These are phyloP conservation scores for Cornus controversa DNA, from an alignment of 148 eudicot species.

Conservation along the genomic window DNA sequence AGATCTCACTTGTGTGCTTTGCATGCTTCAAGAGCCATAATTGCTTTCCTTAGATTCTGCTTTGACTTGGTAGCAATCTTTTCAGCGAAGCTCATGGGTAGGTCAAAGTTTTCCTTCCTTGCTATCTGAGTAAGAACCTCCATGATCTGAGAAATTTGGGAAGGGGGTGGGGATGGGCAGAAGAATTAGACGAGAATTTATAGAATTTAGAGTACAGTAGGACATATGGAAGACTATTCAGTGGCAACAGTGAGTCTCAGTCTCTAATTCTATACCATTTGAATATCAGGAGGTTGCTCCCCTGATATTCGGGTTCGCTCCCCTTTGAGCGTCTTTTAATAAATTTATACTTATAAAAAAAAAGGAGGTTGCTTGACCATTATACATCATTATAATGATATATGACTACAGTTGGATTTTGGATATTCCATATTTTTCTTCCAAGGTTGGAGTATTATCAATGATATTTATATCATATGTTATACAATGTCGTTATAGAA, in stretches of 20 bases:
- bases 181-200: neutral
- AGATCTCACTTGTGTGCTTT: slow-evolving; percentile 41
- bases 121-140: slow-evolving; percentile 55
- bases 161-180: too few relatives aligned
- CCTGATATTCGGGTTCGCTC: too few relatives aligned
- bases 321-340: too few relatives aligned
- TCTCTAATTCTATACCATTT: neutral
- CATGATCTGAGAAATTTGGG: slow-evolving; percentile 26
- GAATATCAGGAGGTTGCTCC: neutral
- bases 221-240: neutral
- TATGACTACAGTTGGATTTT: neutral
- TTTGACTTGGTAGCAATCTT: slow-evolving; percentile 45
- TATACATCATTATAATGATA: neutral
- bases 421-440: neutral
- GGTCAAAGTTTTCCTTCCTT: slow-evolving; percentile 39
- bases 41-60: slow-evolving; percentile 47
- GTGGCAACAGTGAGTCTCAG: neutral
- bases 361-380: neutral
- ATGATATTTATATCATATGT: neutral
- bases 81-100: slow-evolving; percentile 40
- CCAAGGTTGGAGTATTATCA: neutral
- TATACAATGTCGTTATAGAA: neutral
- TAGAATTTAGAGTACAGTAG: neutral
- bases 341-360: too few relatives aligned
- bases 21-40: slow-evolving; percentile 68